Evolutionary conservation across 1,284 basidiomycete genomes (phyloP).

Genomic region (Trichosporon sp.): DNA sequence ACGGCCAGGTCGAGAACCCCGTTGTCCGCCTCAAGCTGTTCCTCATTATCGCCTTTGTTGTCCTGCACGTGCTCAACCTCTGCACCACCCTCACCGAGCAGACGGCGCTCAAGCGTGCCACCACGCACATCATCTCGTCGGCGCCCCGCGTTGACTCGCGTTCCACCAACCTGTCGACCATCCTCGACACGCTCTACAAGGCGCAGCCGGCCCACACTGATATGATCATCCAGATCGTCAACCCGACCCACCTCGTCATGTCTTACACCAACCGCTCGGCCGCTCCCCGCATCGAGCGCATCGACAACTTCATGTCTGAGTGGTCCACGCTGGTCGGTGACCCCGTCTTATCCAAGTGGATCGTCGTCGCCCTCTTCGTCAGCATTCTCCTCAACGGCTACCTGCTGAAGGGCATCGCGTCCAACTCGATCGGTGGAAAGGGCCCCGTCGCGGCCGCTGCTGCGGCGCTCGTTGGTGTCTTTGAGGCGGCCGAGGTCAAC

Average conservation of each 20-base stretch:
- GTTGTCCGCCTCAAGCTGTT: slow-evolving; percentile 85
- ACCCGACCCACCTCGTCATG: slow-evolving; percentile 61
- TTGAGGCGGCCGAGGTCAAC: slow-evolving; percentile 31
- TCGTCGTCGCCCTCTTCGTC: slow-evolving; percentile 79
- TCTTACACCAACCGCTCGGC: slow-evolving; percentile 21
- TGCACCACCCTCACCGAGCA: slow-evolving; percentile 83
- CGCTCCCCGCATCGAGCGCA: slow-evolving; percentile 47
- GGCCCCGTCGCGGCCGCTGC: slow-evolving; percentile 52
- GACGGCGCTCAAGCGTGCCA: slow-evolving; percentile 60
- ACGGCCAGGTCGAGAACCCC: slow-evolving; percentile 59
- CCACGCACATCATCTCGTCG: slow-evolving; percentile 37
- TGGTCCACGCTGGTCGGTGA: slow-evolving; percentile 95
- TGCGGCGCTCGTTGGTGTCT: slow-evolving; percentile 50
- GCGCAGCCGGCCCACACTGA: slow-evolving; percentile 51
- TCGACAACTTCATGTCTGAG: slow-evolving; percentile 86
- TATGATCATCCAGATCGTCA: slow-evolving; percentile 67
- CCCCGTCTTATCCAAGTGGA: slow-evolving; percentile 93
- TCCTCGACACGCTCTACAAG: slow-evolving; percentile 60
- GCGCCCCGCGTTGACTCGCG: slow-evolving; percentile 42
- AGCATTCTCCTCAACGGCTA: slow-evolving; percentile 92
- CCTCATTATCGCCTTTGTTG: slow-evolving; percentile 80
- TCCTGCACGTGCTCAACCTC: slow-evolving; percentile 85
- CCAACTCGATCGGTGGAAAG: slow-evolving; percentile 48
- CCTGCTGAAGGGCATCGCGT: slow-evolving; percentile 70
- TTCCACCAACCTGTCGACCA: slow-evolving; percentile 58